phyloP scores from a whole-genome alignment of 78 protist species.

The Dictyostelium brefeldianum region DNA sequence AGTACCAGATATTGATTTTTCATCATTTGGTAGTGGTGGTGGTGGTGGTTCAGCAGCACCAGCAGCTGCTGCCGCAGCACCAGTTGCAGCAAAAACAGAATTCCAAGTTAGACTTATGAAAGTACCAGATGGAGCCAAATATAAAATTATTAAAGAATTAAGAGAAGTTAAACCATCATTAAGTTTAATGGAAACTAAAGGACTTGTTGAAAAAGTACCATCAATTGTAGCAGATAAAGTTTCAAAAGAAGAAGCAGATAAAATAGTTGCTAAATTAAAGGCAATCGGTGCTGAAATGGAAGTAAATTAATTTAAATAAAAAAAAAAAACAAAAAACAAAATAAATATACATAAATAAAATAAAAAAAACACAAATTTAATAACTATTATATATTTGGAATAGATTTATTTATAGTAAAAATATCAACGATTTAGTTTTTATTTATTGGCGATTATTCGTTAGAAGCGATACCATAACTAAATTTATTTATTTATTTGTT shows the following conservation, averaged over 20 bases:
- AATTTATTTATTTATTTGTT: too few relatives aligned
- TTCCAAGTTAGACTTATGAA: conserved; percentile 68
- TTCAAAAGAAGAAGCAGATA: conserved; percentile 78
- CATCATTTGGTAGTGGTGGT: neutral
- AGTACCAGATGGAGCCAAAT: conserved; percentile 86
- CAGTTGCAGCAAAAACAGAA: conserved; percentile 72
- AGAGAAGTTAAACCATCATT: conserved; percentile 80
- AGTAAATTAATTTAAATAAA: conserved; percentile 20
- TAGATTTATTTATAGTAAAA: too few relatives aligned
- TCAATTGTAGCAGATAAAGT: conserved; percentile 79
- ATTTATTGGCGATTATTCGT: too few relatives aligned
- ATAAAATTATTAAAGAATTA: conserved; percentile 81
- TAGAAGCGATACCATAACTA: too few relatives aligned
- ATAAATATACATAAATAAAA: neutral
- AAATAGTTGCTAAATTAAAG: conserved; percentile 68
- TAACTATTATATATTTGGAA: too few relatives aligned
- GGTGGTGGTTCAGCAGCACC: conserved; percentile 50
- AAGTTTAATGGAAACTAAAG: conserved; percentile 79
- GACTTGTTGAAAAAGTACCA: conserved; percentile 75
- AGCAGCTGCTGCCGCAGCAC: conserved; percentile 75
- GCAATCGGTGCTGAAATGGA: conserved; percentile 79
- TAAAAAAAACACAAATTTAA: neutral
- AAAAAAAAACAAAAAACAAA: neutral
- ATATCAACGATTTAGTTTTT: too few relatives aligned
- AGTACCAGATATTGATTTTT: conserved; percentile 58